These are phyloP conservation scores for Vigna reflexopilosa DNA, from an alignment of 306 rosid genomes.

Conservation along the genomic window DNA sequence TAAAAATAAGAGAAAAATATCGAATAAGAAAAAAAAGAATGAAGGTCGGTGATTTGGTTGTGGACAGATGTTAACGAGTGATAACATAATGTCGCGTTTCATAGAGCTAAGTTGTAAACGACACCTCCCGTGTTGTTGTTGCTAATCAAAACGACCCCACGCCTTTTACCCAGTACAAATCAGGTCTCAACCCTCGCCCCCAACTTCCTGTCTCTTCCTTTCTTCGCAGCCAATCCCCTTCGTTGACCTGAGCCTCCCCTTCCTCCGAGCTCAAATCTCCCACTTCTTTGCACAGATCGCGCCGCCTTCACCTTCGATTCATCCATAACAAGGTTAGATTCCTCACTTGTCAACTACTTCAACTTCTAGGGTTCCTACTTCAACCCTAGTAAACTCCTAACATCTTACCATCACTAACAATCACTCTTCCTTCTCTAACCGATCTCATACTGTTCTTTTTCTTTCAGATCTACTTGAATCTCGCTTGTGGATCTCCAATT, in stretches of 20 bases:
- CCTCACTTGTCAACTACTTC: slow-evolving; percentile 28
- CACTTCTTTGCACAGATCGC: slow-evolving; percentile 49
- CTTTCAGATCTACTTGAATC: slow-evolving; percentile 65
- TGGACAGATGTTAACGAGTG: slow-evolving; percentile 44
- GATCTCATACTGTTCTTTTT: background rate
- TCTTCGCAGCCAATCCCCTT: background rate
- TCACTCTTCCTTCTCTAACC: slow-evolving; percentile 18
- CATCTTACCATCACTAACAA: slow-evolving; percentile 1
- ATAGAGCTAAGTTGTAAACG: slow-evolving; percentile 40
- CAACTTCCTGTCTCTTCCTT: slow-evolving; percentile 33
- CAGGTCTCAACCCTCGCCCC: slow-evolving; percentile 42
- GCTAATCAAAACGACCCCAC: slow-evolving; percentile 49
- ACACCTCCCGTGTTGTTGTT: slow-evolving; percentile 39
- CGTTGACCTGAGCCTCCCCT: slow-evolving; percentile 3
- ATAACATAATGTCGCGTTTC: slow-evolving; percentile 38
- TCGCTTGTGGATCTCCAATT: background rate
- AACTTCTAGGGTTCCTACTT: slow-evolving; percentile 51
- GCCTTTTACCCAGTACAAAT: slow-evolving; percentile 41
- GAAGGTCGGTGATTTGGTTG: slow-evolving; percentile 30
- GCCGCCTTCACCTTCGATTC: background rate
- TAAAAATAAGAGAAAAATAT: background rate
- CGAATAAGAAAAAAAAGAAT: background rate
- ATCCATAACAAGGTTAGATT: slow-evolving; percentile 63
- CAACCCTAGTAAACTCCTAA: slow-evolving; percentile 32
- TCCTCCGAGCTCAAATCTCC: slow-evolving; percentile 29